Evolutionary conservation across 352 stramenopile species (phyloP), one percentile per base, ranked within the genome.

Genomic region (Phytophthora tubulina): DNA sequence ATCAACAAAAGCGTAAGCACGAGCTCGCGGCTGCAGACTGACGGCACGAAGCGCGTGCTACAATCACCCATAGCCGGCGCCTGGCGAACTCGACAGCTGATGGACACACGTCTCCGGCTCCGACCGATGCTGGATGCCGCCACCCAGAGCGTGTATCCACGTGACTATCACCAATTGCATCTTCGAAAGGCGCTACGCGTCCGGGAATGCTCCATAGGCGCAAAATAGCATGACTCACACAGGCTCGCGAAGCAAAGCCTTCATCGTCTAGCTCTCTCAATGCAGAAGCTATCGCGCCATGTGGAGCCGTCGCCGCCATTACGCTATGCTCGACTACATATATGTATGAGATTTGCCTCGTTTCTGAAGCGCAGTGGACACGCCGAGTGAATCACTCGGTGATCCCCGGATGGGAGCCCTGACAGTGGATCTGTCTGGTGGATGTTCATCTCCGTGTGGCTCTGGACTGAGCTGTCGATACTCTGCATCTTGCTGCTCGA

Each of bases 401-500:
- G n/a, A 58, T 74, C 44, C 27, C 49, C 67, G 38, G 67, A 70
- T 74, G 45, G 59, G 42, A n/a, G 52, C 53, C 17, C 11, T 39
- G 56, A 9, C 63, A 21, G 21, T 21, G 32, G 21, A 65, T 70
- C 38, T 67, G 66, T 65, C 67, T 75, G 67, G 57, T 75, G 67
- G 60, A 42, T 75, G 61, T 50, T 60, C 45, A 65, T 64, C 48
- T 50, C 50, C 65, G 44, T 63, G 57, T 67, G 49, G 57, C 66
- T 70, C 67, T 54, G 38, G 44, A 55, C 36, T 42, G 53, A 45
- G 55, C 57, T 61, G 38, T 21, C 39, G 49, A 55, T n/a, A 46
- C 41, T 46, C 41, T 48, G 39, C 60, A 68, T 67, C 59, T 74
- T 74, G 67, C 54, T 66, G 61, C 49, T 71, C 61, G 61, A 71